Evolutionary conservation across 257 asterid genomes (phyloP), one percentile per base, ranked within the genome.

Genomic region (Cynanchum wilfordii): DNA sequence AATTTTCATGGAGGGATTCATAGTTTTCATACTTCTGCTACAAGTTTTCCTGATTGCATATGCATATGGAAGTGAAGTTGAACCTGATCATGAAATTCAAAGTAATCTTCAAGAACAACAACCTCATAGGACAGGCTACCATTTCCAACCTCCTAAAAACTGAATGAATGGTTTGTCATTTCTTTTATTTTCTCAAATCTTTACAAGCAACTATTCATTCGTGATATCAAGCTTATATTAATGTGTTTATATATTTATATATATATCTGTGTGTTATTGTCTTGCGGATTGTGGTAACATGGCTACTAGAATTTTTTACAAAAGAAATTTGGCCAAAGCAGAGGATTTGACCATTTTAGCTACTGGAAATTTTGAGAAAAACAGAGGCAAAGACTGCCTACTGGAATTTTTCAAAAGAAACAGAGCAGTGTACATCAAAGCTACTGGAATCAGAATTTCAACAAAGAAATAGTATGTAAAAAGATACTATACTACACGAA

Each of bases 161-260:
- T 81, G 84, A 79, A 81, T 81, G 84, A 81, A 81, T 59, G 82
- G 82, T 81, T 45, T 52, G 36, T 73, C 56, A 51, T 1, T 51
- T 6, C 56, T 17, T 50, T 51, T 51, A 1, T 0, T 51, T 51
- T 6, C 6, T 40, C 45, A 40, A 5, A 33, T 33, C 10, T 8
- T 40, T 40, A 0, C 6, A 7, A 40, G 45, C 6, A 40, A 40
- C 45, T 36, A 62, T 49, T 71, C 52, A 27, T 42, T 16, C 47
- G 12, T 51, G 27, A n/a, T 38, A 25, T 40, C 52, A 20, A n/a
- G 44, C 27, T 3, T 50, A 7, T 19, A 36, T 2, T 17, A 36
- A 33, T 63, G 47, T 19, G 24, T 20, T 17, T 33, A n/a, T 3
- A 30, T n/a, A 15, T n/a, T n/a, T n/a, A n/a, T n/a, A n/a, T n/a